phyloP scores from a whole-genome alignment of 495 filamentous ascomycete species.

The Mytilinidion resinicola region DNA sequence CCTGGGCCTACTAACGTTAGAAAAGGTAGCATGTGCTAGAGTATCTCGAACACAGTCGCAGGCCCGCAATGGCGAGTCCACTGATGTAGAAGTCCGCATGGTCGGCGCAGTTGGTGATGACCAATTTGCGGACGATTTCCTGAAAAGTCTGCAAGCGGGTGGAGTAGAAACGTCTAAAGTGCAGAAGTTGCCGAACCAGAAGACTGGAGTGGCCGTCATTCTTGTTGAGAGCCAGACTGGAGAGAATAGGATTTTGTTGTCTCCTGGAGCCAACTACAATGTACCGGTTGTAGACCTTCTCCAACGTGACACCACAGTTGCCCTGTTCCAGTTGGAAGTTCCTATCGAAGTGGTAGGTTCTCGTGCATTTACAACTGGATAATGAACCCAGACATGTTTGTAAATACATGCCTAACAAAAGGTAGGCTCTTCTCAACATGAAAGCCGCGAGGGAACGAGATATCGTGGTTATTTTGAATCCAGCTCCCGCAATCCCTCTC shows the following conservation, averaged over 20 bases:
- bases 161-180: slow-evolving; percentile 60
- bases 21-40: slow-evolving; percentile 67
- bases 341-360: slow-evolving; percentile 57
- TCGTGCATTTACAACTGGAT: too few species aligned
- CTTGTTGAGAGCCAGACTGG: slow-evolving; percentile 78
- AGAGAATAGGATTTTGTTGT: slow-evolving; percentile 82
- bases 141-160: slow-evolving; percentile 38
- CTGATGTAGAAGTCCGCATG: slow-evolving; percentile 62
- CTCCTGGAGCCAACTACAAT: slow-evolving; percentile 67
- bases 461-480: slow-evolving; percentile 70
- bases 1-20: too few species aligned
- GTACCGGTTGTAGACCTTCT: slow-evolving; percentile 44
- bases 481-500: slow-evolving; percentile 58
- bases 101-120: slow-evolving; percentile 75
- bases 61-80: slow-evolving; percentile 3
- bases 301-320: slow-evolving; percentile 15
- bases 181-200: slow-evolving; percentile 40
- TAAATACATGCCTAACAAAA: background rate
- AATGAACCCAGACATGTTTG: too few species aligned
- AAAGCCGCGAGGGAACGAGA: slow-evolving; percentile 44
- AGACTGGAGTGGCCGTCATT: slow-evolving; percentile 74
- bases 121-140: slow-evolving; percentile 50
- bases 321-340: slow-evolving; percentile 81
- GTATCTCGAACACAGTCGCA: slow-evolving; percentile 48
- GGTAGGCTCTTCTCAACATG: slow-evolving; percentile 52